phyloP scores from a whole-genome alignment of 2,329 filamentous ascomycete genomes.

The Exophiala lecanii-corni region DNA sequence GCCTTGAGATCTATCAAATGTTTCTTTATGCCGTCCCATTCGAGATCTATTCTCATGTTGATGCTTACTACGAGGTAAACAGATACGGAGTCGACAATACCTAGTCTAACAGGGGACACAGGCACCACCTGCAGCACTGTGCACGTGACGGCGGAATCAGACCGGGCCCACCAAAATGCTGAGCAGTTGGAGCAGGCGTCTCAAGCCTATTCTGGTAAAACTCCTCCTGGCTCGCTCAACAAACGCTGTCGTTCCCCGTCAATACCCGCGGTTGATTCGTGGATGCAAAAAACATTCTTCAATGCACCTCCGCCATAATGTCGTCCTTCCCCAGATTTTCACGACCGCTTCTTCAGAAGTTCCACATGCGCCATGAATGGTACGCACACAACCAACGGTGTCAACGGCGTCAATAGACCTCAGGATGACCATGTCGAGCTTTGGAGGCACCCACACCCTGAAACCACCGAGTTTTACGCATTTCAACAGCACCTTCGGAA shows the following conservation, averaged over 20 bases:
- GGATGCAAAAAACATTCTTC: neutral
- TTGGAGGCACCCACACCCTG: slow-evolving; percentile 66
- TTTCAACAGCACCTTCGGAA: slow-evolving; percentile 67
- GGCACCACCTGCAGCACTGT: too few relatives aligned
- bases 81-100: too few relatives aligned
- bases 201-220: too few relatives aligned
- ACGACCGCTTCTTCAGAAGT: neutral
- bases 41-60: too few relatives aligned
- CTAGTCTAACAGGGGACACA: too few relatives aligned
- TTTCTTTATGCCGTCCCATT: too few relatives aligned
- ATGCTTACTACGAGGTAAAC: too few relatives aligned
- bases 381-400: neutral
- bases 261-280: neutral
- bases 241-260: neutral
- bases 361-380: neutral
- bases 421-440: slow-evolving; percentile 44
- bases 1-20: too few relatives aligned
- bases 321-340: neutral
- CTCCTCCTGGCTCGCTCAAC: too few relatives aligned
- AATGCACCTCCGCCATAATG: neutral
- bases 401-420: slow-evolving; percentile 13
- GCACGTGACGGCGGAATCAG: neutral
- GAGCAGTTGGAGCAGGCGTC: too few relatives aligned
- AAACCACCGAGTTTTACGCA: slow-evolving; percentile 64
- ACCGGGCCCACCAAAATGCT: neutral